Percentiles rank a stretch among this genome's conserved stretches.
Conservation (phyloP, 164 flowering plant genomes). For the Vitis rupestris region DNA sequence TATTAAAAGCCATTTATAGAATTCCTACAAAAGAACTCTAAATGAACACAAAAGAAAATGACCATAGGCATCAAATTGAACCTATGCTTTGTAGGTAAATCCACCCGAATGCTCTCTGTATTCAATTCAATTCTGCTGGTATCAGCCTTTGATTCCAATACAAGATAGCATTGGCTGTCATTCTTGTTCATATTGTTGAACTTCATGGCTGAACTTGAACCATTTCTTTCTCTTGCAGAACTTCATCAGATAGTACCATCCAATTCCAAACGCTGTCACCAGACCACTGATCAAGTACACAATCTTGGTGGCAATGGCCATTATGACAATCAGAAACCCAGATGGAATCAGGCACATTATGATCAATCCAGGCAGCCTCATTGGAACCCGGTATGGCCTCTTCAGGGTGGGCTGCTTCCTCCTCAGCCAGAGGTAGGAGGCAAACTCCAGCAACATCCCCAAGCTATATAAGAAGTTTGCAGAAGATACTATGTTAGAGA, state of each 20-base stretch:
- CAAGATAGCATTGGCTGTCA: no score
- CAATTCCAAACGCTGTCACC: slow-evolving; percentile 46
- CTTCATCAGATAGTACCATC: slow-evolving; percentile 46
- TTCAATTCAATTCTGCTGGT: no score
- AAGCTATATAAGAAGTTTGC: slow-evolving; percentile 61
- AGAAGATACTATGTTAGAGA: slow-evolving; percentile 39
- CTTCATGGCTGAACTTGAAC: slow-evolving; percentile 18
- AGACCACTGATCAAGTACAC: slow-evolving; percentile 43
- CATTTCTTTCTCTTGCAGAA: slow-evolving; percentile 37
- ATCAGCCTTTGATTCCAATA: no score
- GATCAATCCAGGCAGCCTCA: slow-evolving; percentile 34
- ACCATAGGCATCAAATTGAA: no score
- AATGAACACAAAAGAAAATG: no score
- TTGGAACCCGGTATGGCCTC: slow-evolving; percentile 49
- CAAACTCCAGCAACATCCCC: slow-evolving; percentile 63
- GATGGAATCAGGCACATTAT: slow-evolving; percentile 55
- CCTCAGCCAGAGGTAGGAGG: slow-evolving; percentile 55
- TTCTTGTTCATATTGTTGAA: no score
- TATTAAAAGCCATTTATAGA: no score
- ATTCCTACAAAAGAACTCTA: no score
- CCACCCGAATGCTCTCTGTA: no score
- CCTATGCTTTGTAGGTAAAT: no score
- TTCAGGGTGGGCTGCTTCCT: slow-evolving; percentile 38
- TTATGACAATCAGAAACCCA: slow-evolving; percentile 40
- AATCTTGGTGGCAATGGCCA: slow-evolving; percentile 39